Conservation (phyloP, 495 filamentous ascomycete genomes). For the Penicilliopsis zonata region DNA sequence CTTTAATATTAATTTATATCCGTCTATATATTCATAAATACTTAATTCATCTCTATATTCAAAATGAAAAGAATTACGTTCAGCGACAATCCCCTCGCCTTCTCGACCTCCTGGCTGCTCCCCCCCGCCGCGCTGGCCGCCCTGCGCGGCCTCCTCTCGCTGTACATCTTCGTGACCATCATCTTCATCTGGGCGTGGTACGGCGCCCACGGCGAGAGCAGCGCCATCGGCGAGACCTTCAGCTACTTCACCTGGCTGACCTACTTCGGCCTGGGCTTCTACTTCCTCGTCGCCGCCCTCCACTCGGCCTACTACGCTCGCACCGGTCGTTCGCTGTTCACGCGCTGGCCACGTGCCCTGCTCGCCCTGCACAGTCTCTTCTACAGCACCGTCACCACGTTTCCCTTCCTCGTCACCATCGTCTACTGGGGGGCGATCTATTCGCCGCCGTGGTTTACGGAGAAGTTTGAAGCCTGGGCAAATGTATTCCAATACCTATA, state of each 20-base stretch:
- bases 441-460: constrained; percentile 36
- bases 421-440: constrained; percentile 42
- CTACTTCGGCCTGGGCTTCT: constrained; percentile 74
- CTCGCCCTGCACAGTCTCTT: constrained; percentile 54
- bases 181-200: constrained; percentile 57
- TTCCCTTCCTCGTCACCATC: constrained; percentile 54
- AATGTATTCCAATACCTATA: constrained; percentile 37
- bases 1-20: too few relatives aligned
- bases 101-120: constrained; percentile 67
- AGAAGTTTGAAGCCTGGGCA: constrained; percentile 44
- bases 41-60: too few relatives aligned
- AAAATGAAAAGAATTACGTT: too few relatives aligned
- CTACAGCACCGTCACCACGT: constrained; percentile 55
- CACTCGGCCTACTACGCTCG: constrained; percentile 58
- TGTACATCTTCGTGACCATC: constrained; percentile 62
- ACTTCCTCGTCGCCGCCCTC: constrained; percentile 48
- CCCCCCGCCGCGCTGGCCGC: constrained; percentile 47
- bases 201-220: constrained; percentile 28
- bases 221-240: constrained; percentile 40
- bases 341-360: constrained; percentile 46
- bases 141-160: constrained; percentile 45
- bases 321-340: constrained; percentile 41
- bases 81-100: constrained; percentile 51
- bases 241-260: constrained; percentile 71
- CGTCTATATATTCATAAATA: too few relatives aligned